Conservation (phyloP, 2,329 filamentous ascomycete genomes). For the Monilinia fructigena region DNA sequence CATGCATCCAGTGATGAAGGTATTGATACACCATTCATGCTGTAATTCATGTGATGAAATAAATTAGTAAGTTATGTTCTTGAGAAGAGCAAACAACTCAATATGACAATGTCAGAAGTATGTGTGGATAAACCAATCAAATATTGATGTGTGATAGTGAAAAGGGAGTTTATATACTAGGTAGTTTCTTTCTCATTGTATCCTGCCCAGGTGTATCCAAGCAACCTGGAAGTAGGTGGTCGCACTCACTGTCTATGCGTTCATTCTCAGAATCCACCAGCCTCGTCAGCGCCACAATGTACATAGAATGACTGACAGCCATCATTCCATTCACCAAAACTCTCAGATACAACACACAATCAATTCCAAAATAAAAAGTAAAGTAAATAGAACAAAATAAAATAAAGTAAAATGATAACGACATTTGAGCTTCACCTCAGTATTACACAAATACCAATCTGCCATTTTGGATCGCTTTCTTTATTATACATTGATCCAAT, state of each 20-base stretch:
- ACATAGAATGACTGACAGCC: neutral
- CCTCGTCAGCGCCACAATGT: constrained; percentile 18
- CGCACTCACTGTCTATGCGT: neutral
- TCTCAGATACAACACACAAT: neutral
- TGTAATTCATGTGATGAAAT: constrained; percentile 6
- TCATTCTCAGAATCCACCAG: constrained; percentile 3
- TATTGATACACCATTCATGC: constrained; percentile 39
- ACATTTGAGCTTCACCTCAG: neutral
- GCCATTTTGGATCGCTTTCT: constrained; percentile 7
- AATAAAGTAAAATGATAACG: too few relatives aligned
- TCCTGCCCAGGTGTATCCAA: neutral
- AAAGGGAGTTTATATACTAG: neutral
- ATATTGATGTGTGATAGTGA: constrained; percentile 6
- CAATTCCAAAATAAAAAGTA: neutral
- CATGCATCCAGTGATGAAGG: constrained; percentile 40
- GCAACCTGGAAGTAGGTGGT: neutral
- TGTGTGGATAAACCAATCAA: constrained; percentile 10
- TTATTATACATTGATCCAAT: constrained; percentile 21
- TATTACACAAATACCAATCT: neutral
- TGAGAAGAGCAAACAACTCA: neutral
- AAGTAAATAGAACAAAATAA: too few relatives aligned
- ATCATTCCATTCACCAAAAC: neutral
- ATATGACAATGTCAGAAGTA: neutral
- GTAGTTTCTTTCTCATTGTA: neutral
- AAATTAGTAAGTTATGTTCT: neutral